Conservation (phyloP, 257 asterid species). For the Salvia miltiorrhiza region DNA sequence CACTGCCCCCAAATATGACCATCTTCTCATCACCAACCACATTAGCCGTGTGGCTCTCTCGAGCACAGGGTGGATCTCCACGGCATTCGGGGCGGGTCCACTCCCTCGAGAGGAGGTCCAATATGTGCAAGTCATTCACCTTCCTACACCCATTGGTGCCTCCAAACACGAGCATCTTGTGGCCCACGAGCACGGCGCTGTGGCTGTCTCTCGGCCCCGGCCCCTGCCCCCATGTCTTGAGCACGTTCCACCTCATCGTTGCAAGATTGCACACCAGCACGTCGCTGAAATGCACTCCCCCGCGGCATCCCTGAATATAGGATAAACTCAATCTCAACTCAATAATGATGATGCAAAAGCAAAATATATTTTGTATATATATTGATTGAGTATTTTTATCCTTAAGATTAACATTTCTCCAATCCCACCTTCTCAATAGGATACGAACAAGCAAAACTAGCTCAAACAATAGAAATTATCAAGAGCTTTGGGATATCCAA, state of each 20-base stretch:
- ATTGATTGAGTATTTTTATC: too few relatives aligned
- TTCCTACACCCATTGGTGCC: constrained; percentile 86
- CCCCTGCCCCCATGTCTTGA: constrained; percentile 68
- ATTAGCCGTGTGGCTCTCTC: constrained; percentile 85
- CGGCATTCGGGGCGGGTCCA: constrained; percentile 74
- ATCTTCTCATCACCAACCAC: constrained; percentile 52
- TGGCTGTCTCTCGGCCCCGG: constrained; percentile 98
- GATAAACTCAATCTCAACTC: not conserved
- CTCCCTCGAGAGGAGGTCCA: constrained; percentile 62
- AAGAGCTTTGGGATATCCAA: too few relatives aligned
- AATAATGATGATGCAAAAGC: too few relatives aligned
- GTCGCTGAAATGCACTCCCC: constrained; percentile 91
- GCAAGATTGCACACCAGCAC: constrained; percentile 67
- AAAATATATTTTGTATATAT: not conserved
- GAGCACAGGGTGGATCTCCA: constrained; percentile 72
- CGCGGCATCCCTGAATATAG: constrained; percentile 69
- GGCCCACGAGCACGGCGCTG: constrained; percentile 62
- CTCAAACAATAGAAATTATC: too few relatives aligned
- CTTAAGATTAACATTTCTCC: too few relatives aligned
- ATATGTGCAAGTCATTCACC: constrained; percentile 68
- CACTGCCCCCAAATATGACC: constrained; percentile 89
- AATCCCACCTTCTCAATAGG: too few relatives aligned
- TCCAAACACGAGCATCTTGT: constrained; percentile 75
- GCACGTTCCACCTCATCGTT: constrained; percentile 68
- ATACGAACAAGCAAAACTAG: too few relatives aligned